These are phyloP conservation scores for Cynara cardunculus DNA, from an alignment of 129 eudicot genomes.

Conservation along the genomic window DNA sequence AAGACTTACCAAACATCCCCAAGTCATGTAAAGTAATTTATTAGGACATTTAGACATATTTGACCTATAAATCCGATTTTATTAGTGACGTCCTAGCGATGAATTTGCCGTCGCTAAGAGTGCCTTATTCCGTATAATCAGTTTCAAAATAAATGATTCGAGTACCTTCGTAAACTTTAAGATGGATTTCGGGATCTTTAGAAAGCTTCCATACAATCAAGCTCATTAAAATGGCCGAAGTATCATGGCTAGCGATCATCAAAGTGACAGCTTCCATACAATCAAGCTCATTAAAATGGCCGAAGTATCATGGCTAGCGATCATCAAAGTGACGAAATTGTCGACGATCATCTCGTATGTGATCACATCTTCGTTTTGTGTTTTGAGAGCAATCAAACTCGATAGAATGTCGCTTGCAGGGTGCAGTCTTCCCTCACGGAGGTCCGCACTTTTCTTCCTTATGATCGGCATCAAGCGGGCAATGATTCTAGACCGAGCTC, in stretches of 20 bases:
- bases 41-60: too few species aligned
- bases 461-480: constrained; percentile 11
- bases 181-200: constrained; percentile 23
- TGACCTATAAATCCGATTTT: background rate
- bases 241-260: constrained; percentile 39
- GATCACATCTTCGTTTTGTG: constrained; percentile 21
- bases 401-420: constrained; percentile 22
- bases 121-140: background rate
- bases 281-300: constrained; percentile 36
- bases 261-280: constrained; percentile 35
- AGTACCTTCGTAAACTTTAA: constrained; percentile 21
- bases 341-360: constrained; percentile 30
- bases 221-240: constrained; percentile 34
- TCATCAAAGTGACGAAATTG: constrained; percentile 34
- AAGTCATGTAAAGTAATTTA: too few species aligned
- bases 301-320: constrained; percentile 37
- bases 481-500: constrained; percentile 18
- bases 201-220: constrained; percentile 39
- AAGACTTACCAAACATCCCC: too few species aligned
- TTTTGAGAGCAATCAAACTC: constrained; percentile 23
- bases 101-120: background rate
- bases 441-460: constrained; percentile 16
- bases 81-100: background rate
- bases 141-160: background rate
- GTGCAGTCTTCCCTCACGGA: constrained; percentile 5